phyloP scores from a whole-genome alignment of 768 basidiomycete genomes.

The Russula dissimulans region DNA sequence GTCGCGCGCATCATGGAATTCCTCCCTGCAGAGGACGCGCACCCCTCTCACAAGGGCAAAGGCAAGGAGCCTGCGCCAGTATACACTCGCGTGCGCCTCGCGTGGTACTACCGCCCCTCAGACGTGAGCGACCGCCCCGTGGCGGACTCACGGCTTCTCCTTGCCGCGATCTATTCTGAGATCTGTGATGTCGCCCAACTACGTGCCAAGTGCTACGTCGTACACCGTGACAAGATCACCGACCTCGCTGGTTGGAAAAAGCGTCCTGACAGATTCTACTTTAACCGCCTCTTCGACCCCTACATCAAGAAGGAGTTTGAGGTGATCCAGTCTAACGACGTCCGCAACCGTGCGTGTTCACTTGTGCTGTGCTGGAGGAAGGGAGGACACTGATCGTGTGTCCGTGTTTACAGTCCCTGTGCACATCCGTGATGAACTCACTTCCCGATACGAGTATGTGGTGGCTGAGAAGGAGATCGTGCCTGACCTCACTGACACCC shows the following conservation, averaged over 20 bases:
- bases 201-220: slow-evolving; percentile 86
- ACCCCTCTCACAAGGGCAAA: slow-evolving; percentile 40
- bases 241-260: slow-evolving; percentile 93
- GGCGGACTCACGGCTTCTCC: slow-evolving; percentile 82
- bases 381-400: slow-evolving; percentile 12
- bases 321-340: slow-evolving; percentile 76
- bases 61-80: slow-evolving; percentile 53
- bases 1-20: slow-evolving; percentile 97
- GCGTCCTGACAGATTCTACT: slow-evolving; percentile 92
- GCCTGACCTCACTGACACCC: slow-evolving; percentile 76
- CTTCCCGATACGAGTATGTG: slow-evolving; percentile 85
- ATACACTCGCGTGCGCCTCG: slow-evolving; percentile 79
- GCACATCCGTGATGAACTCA: slow-evolving; percentile 67
- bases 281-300: slow-evolving; percentile 90
- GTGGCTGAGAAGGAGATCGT: slow-evolving; percentile 92
- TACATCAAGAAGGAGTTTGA: slow-evolving; percentile 99
- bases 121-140: slow-evolving; percentile 91
- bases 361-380: background rate
- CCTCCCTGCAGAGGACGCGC: slow-evolving; percentile 63
- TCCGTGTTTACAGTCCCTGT: slow-evolving; percentile 49
- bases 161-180: slow-evolving; percentile 95
- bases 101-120: slow-evolving; percentile 94
- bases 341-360: slow-evolving; percentile 71
- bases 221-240: slow-evolving; percentile 91
- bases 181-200: slow-evolving; percentile 92